Percentiles rank a stretch among this genome's conserved stretches.
Conservation (phyloP, 2,329 filamentous ascomycete genomes). For the Beauveria sp. region DNA sequence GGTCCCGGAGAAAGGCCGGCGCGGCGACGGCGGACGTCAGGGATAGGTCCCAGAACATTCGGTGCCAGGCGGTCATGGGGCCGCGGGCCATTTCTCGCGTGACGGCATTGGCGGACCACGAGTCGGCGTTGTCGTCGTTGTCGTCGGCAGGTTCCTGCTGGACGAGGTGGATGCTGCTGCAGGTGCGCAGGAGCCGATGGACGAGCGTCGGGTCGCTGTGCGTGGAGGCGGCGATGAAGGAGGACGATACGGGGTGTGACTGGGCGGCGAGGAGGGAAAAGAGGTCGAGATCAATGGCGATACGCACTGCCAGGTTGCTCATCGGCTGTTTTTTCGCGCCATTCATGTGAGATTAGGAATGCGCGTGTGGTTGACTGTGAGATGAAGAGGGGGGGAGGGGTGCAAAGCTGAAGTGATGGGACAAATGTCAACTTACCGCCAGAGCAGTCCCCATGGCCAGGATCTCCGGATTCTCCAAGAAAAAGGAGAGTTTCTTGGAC, state of each 20-base stretch:
- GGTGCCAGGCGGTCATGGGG: background rate
- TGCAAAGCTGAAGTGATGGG: background rate
- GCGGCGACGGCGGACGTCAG: background rate
- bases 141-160: background rate
- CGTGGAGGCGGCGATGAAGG: background rate
- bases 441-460: background rate
- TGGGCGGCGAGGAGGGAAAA: background rate
- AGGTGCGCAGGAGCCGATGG: background rate
- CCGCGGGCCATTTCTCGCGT: background rate
- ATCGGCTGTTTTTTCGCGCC: background rate
- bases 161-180: background rate
- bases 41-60: background rate
- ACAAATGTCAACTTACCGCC: background rate
- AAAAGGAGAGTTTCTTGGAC: background rate
- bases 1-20: background rate
- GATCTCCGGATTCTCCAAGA: background rate
- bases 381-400: background rate
- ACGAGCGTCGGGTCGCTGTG: background rate
- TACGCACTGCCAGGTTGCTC: background rate
- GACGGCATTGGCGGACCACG: background rate
- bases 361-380: background rate
- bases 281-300: background rate
- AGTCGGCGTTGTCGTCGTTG: background rate
- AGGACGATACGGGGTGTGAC: background rate
- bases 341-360: background rate